Conservation (phyloP, 768 basidiomycete species). For the Pilatotrama ljubarskyi region DNA sequence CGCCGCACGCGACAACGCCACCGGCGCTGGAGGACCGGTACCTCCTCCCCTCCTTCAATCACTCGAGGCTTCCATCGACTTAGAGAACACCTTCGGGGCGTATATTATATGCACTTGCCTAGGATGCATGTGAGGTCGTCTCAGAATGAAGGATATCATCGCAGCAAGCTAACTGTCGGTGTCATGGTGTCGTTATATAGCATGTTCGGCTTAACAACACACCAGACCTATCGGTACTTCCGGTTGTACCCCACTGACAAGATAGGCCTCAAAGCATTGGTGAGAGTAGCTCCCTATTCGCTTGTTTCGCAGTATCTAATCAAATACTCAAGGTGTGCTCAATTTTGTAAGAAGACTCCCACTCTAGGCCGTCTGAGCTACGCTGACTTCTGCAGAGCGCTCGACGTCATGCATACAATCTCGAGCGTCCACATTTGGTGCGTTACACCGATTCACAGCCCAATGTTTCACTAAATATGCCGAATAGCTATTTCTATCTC, state of each 20-base stretch:
- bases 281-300: not conserved
- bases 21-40: no score
- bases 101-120: not conserved
- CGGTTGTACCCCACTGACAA: not conserved
- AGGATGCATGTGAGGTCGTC: not conserved
- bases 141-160: no score
- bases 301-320: no score
- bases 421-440: not conserved
- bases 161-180: not conserved
- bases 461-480: no score
- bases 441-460: not conserved
- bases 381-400: not conserved
- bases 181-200: not conserved
- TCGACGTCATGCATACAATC: not conserved
- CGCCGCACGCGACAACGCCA: no score
- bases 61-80: no score
- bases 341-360: not conserved
- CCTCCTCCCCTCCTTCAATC: no score
- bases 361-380: not conserved
- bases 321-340: not conserved
- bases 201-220: not conserved
- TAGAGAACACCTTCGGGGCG: not conserved
- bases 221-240: not conserved
- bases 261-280: not conserved
- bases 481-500: slow-evolving; percentile 1